Evolutionary conservation across 306 rosid species (phyloP), one percentile per base, ranked within the genome.

Genomic region (Ceratonia siliqua): DNA sequence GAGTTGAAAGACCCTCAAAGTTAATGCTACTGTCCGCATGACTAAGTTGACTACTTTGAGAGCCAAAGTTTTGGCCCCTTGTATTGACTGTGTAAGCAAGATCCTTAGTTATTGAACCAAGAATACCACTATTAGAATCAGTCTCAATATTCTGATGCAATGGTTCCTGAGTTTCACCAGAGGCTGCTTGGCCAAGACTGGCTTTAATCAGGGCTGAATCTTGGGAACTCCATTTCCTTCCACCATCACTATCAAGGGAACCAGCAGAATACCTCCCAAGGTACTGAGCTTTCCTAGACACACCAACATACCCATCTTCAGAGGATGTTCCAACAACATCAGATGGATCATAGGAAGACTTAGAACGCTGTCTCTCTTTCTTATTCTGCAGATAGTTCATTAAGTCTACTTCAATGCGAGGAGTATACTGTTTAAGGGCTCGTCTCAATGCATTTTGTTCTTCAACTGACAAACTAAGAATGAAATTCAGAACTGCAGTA

Each of bases 331-430:
- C 99, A 65, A 89, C 91, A 64, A 76, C 87, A 89, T 95, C 99
- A 74, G 92, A 90, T 42, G 90, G 86, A 74, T 95, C 99, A 81
- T 89, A 95, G 30, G 88, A 92, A 73, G 94, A 83, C 83, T 95
- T 95, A 1, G 72, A 27, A 24, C 99, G 93, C 28, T 90, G 96
- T 18, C 97, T 81, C 81, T 92, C 99, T 81, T 90, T 95, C 97
- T 90, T 95, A 82, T 62, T 95, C 88, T 95, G 99, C 87, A 95
- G 75, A 80, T 85, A 90, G 90, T 81, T 95, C 87, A 95, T 87
- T 22, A 95, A 82, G 81, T 95, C 99, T 50, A 95, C 99, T 84
- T 95, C 99, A 74, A 95, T 95, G 69, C 99, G 99, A 84, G 99
- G 99, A 67, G 99, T 95, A 18, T 72, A 72, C 73, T 95, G 99